Conservation (phyloP, 1,284 basidiomycete species). For the Phaffia rhodozyma region DNA sequence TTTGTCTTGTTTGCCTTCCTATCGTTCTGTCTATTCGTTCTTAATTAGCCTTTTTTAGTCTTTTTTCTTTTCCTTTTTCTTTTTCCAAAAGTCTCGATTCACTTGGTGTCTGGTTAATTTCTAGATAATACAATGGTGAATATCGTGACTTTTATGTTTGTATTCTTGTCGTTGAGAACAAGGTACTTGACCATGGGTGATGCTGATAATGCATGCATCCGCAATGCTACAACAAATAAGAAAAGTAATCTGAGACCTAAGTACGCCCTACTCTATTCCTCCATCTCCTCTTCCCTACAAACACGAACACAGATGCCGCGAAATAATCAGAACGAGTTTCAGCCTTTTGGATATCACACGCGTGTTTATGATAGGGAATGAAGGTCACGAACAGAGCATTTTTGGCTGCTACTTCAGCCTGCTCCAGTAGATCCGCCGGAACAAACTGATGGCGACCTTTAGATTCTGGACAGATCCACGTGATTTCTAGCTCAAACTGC, state of each 20-base stretch:
- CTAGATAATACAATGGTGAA: no score
- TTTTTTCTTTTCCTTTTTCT: no score
- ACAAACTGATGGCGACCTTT: constrained; percentile 67
- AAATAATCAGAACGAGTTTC: background rate
- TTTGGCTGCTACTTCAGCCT: constrained; percentile 82
- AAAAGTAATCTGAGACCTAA: no score
- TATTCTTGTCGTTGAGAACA: no score
- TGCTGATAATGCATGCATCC: no score
- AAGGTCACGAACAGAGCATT: constrained; percentile 49
- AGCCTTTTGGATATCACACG: background rate
- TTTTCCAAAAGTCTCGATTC: no score
- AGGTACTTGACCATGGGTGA: no score
- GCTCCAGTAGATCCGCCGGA: constrained; percentile 68
- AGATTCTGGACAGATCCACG: constrained; percentile 86
- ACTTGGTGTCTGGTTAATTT: no score
- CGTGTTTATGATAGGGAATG: background rate
- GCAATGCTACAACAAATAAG: no score
- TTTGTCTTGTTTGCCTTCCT: background rate
- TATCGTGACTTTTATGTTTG: no score
- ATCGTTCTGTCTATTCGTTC: background rate
- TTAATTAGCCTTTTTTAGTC: background rate
- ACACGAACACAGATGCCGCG: background rate
- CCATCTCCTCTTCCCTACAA: constrained; percentile 18
- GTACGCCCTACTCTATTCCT: constrained; percentile 4
- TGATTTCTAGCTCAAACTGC: constrained; percentile 94